Evolutionary conservation across 352 stramenopile species (phyloP), one percentile per base, ranked within the genome.

Genomic region (Albugo laibachii): DNA sequence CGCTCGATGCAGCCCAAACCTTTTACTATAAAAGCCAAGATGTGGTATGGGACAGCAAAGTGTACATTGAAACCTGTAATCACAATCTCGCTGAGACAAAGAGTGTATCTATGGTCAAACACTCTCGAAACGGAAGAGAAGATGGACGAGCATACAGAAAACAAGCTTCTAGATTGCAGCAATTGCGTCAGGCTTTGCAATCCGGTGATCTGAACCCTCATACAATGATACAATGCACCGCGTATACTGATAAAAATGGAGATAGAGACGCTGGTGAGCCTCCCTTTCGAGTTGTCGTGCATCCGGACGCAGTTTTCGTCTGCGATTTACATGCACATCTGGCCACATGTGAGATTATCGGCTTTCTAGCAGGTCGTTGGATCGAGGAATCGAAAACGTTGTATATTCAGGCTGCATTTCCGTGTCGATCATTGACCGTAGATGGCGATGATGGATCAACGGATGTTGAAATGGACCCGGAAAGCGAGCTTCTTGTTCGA

Each of bases 401-500:
- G 48, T 92, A 87, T 52, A 85, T 97, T 36, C 83, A 96, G 64
- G 82, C 81, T 15, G 83, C 91, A 6, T 96, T 96, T 58, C 91
- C 91, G 5, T 96, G 91, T 54, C 78, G 80, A 13, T 88, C 82
- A 15, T 72, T 92, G 13, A 65, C 80, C 49, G 88, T 93, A 55
- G 63, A 83, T 42, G 85, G 89, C 14, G 72, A 94, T 41, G 77
- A 93, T 55, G 88, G 88, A 6, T 75, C 74, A 16, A 97, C 86
- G 16, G 91, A 97, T 55, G 89, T 96, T 6, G 91, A 97, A 52
- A 96, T 97, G 84, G 88, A 97, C 53, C 87, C 91, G 10, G 80
- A 70, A 6, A 88, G 67, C 43, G 83, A 97, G 56, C 88, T 97
- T 49, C 69, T 92, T 47, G 56, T 94, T 38, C 77, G 83, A 27